A percentile compares a stretch with the other conserved stretches of the same genome.
Evolutionary conservation across 768 basidiomycete species (phyloP).

Genomic region (Hortiboletus campestris): DNA sequence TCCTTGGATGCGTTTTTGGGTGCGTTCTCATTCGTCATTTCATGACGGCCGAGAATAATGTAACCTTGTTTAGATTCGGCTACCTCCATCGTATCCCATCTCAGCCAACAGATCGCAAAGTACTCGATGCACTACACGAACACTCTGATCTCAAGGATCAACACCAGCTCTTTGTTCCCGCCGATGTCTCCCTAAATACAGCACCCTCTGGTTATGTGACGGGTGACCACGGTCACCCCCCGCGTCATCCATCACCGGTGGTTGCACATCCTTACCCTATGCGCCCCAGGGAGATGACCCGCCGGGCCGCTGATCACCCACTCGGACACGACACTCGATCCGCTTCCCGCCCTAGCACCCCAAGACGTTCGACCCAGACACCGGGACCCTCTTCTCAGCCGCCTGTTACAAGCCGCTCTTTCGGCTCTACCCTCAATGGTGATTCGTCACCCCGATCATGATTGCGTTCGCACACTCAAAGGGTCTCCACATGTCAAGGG

Average conservation of each 20-base stretch:
- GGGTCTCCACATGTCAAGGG: slow-evolving; percentile 31
- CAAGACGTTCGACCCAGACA: slow-evolving; percentile 26
- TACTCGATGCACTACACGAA: slow-evolving; percentile 56
- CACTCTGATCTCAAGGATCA: slow-evolving; percentile 58
- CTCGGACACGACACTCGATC: slow-evolving; percentile 19
- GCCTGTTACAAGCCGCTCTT: slow-evolving; percentile 31
- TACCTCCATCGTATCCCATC: slow-evolving; percentile 91
- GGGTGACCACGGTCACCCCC: slow-evolving; percentile 7
- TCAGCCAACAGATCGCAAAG: slow-evolving; percentile 56
- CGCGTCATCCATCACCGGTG: slow-evolving; percentile 10
- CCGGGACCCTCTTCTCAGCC: slow-evolving; percentile 32
- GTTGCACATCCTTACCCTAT: slow-evolving; percentile 33
- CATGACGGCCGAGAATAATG: not conserved
- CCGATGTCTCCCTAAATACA: slow-evolving; percentile 41
- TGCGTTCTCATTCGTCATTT: slow-evolving; percentile 37
- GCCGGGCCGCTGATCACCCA: slow-evolving; percentile 12
- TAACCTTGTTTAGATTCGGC: slow-evolving; percentile 60
- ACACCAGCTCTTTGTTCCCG: slow-evolving; percentile 66
- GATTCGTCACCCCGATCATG: slow-evolving; percentile 42
- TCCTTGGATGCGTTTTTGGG: slow-evolving; percentile 96
- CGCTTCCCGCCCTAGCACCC: slow-evolving; percentile 26
- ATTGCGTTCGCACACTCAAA: slow-evolving; percentile 38
- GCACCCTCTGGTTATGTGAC: not conserved
- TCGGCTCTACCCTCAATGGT: slow-evolving; percentile 47
- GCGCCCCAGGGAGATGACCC: slow-evolving; percentile 18